Evolutionary conservation across 768 basidiomycete species (phyloP), one percentile per base, ranked within the genome.

Genomic region (Boletus sensibilis): DNA sequence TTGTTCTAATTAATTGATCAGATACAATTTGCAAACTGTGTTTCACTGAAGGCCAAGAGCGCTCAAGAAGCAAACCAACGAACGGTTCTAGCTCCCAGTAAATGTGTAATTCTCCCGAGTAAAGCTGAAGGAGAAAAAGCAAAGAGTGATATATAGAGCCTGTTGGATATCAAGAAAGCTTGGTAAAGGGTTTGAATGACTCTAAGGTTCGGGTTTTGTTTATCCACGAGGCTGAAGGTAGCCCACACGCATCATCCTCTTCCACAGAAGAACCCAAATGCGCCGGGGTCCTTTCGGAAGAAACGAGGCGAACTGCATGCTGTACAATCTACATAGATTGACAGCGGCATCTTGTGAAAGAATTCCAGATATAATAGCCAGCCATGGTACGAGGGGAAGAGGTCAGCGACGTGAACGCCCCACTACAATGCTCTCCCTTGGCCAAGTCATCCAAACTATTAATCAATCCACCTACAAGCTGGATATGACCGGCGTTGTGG

Each of bases 401-500:
- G 5, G 9, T 33, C 23, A 56, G 33, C 46, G 40, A 50, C 33
- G 13, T 6, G 1, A 34, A 39, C 34, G 3, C 9, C 50, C 44
- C 20, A 34, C n/a, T 5, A 27, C 50, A 27, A 67, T 69, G 67
- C 31, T 2, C 21, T 61, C 66, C 40, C 20, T 64, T 10, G 0
- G 12, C 27, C 57, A 67, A 29, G 10, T 56, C 29, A 41, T 69
- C 41, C 40, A 59, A 3, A 29, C 0, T 1, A 40, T 59, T 54
- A 64, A 69, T 29, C 4, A 14, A 3, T 38, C 53, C 44, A 56
- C 50, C 13, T 65, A 58, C 57, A 70, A 44, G 21, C 59, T 74
- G 16, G 65, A 71, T 48, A 27, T 50, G 34, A 56, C 64, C 9
- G 72, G 71, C 14, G 66, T 73, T 16, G 70, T 66, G 4, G 72